Conservation (phyloP, 2,329 filamentous ascomycete species). For the Fusarium anguioides region DNA sequence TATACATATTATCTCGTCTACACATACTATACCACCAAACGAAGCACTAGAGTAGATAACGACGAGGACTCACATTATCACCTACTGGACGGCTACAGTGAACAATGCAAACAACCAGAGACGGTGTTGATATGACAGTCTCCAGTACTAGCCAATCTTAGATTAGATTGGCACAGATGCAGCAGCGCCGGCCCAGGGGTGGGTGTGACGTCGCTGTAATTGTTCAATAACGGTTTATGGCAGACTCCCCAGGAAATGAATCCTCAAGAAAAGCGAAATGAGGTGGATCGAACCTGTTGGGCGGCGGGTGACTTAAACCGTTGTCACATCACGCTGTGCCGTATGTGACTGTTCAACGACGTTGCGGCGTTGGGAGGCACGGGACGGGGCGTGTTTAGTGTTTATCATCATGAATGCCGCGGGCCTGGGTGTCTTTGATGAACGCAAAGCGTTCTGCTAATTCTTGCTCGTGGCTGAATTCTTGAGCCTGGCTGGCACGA, state of each 20-base stretch:
- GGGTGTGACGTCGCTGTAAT: slow-evolving; percentile 38
- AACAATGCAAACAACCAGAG: slow-evolving; percentile 22
- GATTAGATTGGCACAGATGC: slow-evolving; percentile 22
- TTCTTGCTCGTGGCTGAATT: slow-evolving; percentile 11
- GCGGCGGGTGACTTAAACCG: slow-evolving; percentile 33
- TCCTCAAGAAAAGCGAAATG: slow-evolving; percentile 42
- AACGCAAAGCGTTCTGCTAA: slow-evolving; percentile 17
- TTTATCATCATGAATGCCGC: slow-evolving; percentile 35
- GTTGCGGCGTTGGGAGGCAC: slow-evolving; percentile 23
- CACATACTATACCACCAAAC: background rate
- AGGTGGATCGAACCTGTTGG: slow-evolving; percentile 32
- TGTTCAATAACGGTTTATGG: slow-evolving; percentile 23
- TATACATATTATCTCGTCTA: background rate
- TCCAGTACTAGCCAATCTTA: slow-evolving; percentile 6
- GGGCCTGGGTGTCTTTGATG: slow-evolving; percentile 7
- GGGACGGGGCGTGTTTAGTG: slow-evolving; percentile 40
- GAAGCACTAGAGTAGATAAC: background rate
- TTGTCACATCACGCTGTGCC: slow-evolving; percentile 37
- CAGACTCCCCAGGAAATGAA: slow-evolving; percentile 44
- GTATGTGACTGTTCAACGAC: slow-evolving; percentile 20
- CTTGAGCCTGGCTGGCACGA: slow-evolving; percentile 6
- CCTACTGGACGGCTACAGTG: background rate
- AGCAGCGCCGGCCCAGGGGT: slow-evolving; percentile 26
- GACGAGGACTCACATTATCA: background rate
- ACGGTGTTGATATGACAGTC: slow-evolving; percentile 14